phyloP scores from a whole-genome alignment of 169 alveolate genomes.

The Plasmodium berghei region DNA sequence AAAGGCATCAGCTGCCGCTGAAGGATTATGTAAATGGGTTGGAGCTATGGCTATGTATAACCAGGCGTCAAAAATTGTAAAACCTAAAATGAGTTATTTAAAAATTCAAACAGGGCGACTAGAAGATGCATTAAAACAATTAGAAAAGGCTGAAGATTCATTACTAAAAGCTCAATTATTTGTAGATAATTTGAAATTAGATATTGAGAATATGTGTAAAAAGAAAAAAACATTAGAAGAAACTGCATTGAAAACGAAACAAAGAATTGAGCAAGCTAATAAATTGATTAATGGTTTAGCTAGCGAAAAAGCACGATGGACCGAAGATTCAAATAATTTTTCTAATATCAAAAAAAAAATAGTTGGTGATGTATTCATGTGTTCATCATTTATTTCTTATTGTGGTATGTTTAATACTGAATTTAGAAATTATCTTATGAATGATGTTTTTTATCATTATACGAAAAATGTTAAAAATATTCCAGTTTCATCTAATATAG shows the following conservation, averaged over 20 bases:
- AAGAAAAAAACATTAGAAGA: constrained; percentile 93
- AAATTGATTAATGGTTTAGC: constrained; percentile 94
- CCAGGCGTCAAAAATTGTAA: constrained; percentile 95
- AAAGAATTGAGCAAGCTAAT: constrained; percentile 95
- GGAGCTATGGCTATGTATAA: constrained; percentile 95
- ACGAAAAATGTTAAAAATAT: constrained; percentile 90
- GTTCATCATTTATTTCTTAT: constrained; percentile 94
- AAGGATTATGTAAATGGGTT: constrained; percentile 95
- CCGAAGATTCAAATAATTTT: constrained; percentile 92
- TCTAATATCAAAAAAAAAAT: constrained; percentile 92
- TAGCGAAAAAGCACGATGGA: constrained; percentile 96
- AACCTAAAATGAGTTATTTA: constrained; percentile 95
- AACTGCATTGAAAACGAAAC: constrained; percentile 92
- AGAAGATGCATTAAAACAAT: constrained; percentile 91
- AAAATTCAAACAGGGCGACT: constrained; percentile 93
- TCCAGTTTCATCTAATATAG: constrained; percentile 81
- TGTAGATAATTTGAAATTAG: constrained; percentile 90
- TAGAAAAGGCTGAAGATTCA: constrained; percentile 94
- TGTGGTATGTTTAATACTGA: constrained; percentile 97
- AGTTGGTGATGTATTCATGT: constrained; percentile 95
- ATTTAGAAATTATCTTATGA: constrained; percentile 92
- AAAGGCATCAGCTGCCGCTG: constrained; percentile 91
- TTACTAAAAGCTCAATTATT: constrained; percentile 91
- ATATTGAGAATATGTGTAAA: constrained; percentile 91
- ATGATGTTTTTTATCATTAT: constrained; percentile 89